Conservation (phyloP, 345 rosid species). For the Eucalyptus victrix region DNA sequence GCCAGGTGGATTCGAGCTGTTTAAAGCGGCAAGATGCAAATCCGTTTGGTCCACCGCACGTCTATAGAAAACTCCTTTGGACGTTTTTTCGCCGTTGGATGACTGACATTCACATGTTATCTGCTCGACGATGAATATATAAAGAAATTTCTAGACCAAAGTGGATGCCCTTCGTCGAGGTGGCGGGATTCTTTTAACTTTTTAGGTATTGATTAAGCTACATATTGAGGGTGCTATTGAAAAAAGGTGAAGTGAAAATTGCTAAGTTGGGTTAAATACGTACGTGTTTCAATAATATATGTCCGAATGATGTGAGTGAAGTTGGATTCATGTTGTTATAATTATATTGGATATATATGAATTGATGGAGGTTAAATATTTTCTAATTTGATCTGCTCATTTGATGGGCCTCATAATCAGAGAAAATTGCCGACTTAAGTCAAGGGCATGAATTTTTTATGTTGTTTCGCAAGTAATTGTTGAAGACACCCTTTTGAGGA, state of each 20-base stretch:
- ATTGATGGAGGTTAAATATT: too few relatives aligned
- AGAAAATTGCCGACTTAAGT: not conserved
- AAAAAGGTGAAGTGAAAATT: not conserved
- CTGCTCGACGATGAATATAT: too few relatives aligned
- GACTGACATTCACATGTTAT: not conserved
- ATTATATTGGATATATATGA: too few relatives aligned
- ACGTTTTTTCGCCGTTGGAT: not conserved
- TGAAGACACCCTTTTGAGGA: not conserved
- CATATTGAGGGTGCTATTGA: not conserved
- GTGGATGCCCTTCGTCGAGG: not conserved
- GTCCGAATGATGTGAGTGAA: accelerated
- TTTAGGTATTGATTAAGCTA: not conserved
- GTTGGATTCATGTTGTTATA: accelerated
- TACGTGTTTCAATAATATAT: accelerated
- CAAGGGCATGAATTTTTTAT: too few relatives aligned
- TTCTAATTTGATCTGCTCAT: accelerated
- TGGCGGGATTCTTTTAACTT: not conserved
- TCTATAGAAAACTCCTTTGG: not conserved
- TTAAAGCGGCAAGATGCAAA: accelerated
- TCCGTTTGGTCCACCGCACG: not conserved
- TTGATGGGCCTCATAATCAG: accelerated
- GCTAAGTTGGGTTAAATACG: not conserved
- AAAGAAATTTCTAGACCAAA: too few relatives aligned
- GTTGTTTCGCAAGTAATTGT: not conserved
- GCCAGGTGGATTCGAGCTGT: not conserved